Base-by-base conservation (phyloP, 2,329 filamentous ascomycete species). In the Apiospora koreana region DNA sequence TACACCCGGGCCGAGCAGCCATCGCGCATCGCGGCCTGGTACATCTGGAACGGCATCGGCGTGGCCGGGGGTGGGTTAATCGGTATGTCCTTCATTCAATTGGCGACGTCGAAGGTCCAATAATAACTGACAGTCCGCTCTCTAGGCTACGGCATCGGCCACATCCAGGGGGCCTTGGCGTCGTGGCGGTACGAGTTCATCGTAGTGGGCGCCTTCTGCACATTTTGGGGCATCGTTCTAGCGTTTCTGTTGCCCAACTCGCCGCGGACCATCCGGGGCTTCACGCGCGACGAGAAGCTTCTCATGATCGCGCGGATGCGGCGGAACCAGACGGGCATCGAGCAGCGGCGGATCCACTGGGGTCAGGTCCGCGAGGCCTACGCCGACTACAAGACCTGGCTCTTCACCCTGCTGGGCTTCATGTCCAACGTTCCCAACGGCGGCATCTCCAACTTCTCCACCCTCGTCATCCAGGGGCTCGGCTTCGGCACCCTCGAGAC, bases 381-480 rank as follows among this genome's bases (percentile, higher is more conserved):
- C 12, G 43, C 76, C 5, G 84, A 86, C 68, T 78, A 81, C 0
- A 83, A 85, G 74, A 79, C 85, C 10, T 85, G 83, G 82, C 77
- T 85, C 1, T 71, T 84, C 8, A 83, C 83, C 68, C 71, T 84
- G 1, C 86, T 83, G 68, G 81, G 81, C 3, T 77, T 89, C 0
- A 76, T 87, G 23, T 88, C 88, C 70, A 86, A 89, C 73, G 78
- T 82, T 1, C 83, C 88, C 72, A 89, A 83, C 67, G 86, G 86
- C 3, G 87, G 87, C 0, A 77, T 87, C 12, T 83, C 86, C 4
- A 88, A 86, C 72, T 89, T 89, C 72, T 84, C 85, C 48, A 88
- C 86, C 69, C 80, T 87, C 35, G 88, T 89, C 69, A 83, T 88
- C 75, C 87, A 87, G 70, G 82, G 84, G 0, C 77, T 87, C 3